phyloP scores from a whole-genome alignment of 179 eudicot species.

The Spergularia azorica region DNA sequence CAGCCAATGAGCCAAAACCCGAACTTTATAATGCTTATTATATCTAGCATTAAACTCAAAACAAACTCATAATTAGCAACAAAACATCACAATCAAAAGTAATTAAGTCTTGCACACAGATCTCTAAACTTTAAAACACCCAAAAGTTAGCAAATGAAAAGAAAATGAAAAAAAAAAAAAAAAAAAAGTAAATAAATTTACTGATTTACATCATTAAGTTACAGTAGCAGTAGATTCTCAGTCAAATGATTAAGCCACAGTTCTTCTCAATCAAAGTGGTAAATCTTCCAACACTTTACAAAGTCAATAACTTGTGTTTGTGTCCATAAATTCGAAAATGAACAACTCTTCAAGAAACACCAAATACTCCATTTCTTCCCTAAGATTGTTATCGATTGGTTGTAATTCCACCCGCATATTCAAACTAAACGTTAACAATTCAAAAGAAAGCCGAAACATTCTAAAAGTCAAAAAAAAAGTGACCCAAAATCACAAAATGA shows the following conservation, averaged over 20 bases:
- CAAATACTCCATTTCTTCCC: no score
- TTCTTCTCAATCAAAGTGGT: slow-evolving; percentile 3
- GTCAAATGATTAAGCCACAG: neutral
- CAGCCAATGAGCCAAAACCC: no score
- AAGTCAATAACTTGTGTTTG: slow-evolving; percentile 6
- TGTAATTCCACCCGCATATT: no score
- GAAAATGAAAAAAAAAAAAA: no score
- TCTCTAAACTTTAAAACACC: slow-evolving; percentile 10
- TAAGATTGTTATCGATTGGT: no score
- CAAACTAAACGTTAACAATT: no score
- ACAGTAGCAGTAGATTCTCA: slow-evolving; percentile 3
- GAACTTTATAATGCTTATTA: neutral
- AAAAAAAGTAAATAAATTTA: neutral
- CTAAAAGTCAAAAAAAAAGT: neutral
- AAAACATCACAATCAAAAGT: no score
- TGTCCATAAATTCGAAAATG: slow-evolving; percentile 4
- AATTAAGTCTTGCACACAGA: slow-evolving; percentile 18
- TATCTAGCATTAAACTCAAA: neutral
- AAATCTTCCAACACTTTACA: slow-evolving; percentile 2
- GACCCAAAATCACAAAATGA: slow-evolving; percentile 2
- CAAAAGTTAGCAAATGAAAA: neutral
- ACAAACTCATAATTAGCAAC: slow-evolving; percentile 9
- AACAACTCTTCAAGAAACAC: neutral
- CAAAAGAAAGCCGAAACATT: neutral
- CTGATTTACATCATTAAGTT: neutral